Evolutionary conservation across 257 asterid species (phyloP).

Genomic region (Fraxinus excelsior): DNA sequence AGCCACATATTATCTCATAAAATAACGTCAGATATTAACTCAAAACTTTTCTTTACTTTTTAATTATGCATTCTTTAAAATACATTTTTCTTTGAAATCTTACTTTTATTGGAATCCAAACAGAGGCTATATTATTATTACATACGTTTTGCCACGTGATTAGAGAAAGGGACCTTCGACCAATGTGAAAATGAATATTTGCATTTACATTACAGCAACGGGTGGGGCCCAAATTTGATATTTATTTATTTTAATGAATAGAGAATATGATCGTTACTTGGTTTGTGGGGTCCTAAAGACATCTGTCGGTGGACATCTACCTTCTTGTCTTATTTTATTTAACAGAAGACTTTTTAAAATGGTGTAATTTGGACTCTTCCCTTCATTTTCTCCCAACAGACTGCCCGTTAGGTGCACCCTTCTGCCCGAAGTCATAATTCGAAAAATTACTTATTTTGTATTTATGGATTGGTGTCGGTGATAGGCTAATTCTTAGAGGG

Average conservation of each 20-base stretch:
- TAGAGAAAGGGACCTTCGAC: not conserved
- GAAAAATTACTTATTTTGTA: not conserved
- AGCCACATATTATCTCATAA: too few species aligned
- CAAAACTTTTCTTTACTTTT: too few species aligned
- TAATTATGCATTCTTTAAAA: too few species aligned
- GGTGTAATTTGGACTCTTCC: not conserved
- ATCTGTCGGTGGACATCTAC: conserved; percentile 3
- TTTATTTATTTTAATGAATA: not conserved
- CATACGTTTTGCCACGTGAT: too few species aligned
- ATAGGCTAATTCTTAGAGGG: too few species aligned
- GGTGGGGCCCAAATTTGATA: not conserved
- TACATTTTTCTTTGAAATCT: too few species aligned
- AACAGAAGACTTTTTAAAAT: not conserved
- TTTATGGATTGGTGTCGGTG: not conserved
- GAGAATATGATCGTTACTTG: not conserved
- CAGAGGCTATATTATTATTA: too few species aligned
- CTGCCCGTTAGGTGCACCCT: conserved; percentile 3
- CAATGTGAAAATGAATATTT: not conserved
- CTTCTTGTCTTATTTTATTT: not conserved
- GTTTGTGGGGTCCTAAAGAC: not conserved
- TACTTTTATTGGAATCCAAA: too few species aligned
- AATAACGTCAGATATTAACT: too few species aligned
- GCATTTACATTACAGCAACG: not conserved
- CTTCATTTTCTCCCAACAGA: not conserved
- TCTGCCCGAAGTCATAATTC: not conserved